Base-by-base conservation (phyloP, 2,329 filamentous ascomycete genomes). In the Fragosphaeria purpurea region DNA sequence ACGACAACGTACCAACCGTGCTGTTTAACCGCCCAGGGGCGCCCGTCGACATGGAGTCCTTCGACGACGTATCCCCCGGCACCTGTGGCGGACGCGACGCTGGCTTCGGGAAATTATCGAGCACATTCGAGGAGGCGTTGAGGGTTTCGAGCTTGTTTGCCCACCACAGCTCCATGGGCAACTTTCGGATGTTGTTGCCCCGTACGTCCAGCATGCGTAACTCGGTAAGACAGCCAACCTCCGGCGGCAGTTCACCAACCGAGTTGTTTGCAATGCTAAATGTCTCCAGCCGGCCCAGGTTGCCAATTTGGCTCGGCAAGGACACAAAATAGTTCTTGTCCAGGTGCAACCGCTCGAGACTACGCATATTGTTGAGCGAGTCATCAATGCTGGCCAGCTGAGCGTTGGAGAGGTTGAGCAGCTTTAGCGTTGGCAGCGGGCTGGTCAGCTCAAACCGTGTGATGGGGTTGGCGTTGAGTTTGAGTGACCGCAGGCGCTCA, bases 241-340 rank as follows among this genome's bases (percentile, higher is more conserved):
- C 89, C 0, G 86, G 68, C 4, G 93, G 93, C 34, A 98, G 71
- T 57, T 87, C 83, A 53, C 84, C 86, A 4, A 98, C 76, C 0
- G 86, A 85, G 63, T 98, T 98, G 65, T 91, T 87, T 40, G 90
- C 89, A 56, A 97, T 89, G 66, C 89, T 97, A 62, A 98, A 85
- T 65, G 95, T 84, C 62, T 97, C 90, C 34, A 98, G 72, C 58
- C 82, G 86, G 56, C 80, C 81, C 43, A 98, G 71, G 55, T 85
- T 86, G 12, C 91, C 90, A 53, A 98, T 86, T 54, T 94, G 85
- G 50, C 80, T 77, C 0, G 91, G 93, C 31, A 98, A 71, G 1
- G 88, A 91, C 0, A 93, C 89, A 59, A 98, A 94, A 63, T 96
- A 94, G 61, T 98, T 98, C 63, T 88, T 90, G 68, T 96, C 91